Percentiles rank a stretch among this genome's conserved stretches.
Evolutionary conservation across 495 filamentous ascomycete species (phyloP).

Genomic region (Penicillium riverlandense): DNA sequence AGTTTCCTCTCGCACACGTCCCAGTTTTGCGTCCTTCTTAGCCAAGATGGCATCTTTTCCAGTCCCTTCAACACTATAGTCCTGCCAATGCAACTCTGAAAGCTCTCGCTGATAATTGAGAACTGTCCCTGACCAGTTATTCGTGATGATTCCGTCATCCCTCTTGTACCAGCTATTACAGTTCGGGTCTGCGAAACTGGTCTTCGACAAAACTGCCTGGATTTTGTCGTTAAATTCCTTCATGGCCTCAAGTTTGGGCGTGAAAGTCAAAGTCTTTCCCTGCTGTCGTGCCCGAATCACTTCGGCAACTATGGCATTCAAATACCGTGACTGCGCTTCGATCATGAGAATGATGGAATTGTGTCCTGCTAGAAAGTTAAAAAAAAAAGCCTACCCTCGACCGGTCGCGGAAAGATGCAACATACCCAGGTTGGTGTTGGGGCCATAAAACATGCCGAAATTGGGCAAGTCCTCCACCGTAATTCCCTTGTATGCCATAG

Average conservation of each 20-base stretch:
- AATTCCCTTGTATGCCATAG: conserved; percentile 39
- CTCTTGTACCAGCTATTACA: conserved; percentile 54
- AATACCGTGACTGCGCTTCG: conserved; percentile 48
- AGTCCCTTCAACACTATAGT: conserved; percentile 37
- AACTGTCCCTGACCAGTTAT: conserved; percentile 48
- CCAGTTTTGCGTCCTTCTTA: conserved; percentile 27
- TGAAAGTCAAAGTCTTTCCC: conserved; percentile 31
- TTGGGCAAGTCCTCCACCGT: conserved; percentile 45
- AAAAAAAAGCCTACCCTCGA: neutral
- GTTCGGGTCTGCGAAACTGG: conserved; percentile 44
- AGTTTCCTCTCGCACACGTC: conserved; percentile 39
- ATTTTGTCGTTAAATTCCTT: conserved; percentile 39
- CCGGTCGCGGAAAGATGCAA: too few species aligned
- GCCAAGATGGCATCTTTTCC: conserved; percentile 20
- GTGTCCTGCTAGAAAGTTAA: conserved; percentile 24
- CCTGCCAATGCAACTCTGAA: conserved; percentile 36
- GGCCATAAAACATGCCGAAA: conserved; percentile 52
- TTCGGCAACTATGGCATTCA: conserved; percentile 36
- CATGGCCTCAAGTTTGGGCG: conserved; percentile 25
- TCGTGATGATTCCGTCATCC: conserved; percentile 45
- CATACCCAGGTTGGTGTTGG: conserved; percentile 47
- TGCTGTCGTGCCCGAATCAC: conserved; percentile 28
- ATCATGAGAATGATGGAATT: conserved; percentile 55
- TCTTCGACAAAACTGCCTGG: conserved; percentile 32
- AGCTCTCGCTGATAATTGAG: conserved; percentile 43